Evolutionary conservation across 1,139 yeast genomes (phyloP).

Genomic region (Taiozyma sp.): DNA sequence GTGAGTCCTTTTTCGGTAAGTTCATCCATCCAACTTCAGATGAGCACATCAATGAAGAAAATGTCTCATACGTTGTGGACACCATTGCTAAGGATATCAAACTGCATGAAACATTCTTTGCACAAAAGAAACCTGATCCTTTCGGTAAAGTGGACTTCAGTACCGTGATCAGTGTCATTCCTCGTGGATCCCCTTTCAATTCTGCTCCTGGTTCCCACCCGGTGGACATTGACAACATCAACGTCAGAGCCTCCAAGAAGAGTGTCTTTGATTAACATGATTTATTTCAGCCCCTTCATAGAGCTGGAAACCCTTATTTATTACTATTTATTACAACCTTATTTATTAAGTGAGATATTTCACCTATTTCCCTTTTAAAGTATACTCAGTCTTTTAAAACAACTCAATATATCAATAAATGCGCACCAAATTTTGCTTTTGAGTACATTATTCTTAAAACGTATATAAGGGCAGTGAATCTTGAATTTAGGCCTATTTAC

Average conservation of each 20-base stretch:
- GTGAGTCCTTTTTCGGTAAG: conserved; percentile 3
- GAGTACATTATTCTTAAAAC: background rate
- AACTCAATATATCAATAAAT: background rate
- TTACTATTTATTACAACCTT: background rate
- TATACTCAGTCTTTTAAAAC: background rate
- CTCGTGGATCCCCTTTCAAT: conserved; percentile 19
- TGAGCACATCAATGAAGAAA: conserved; percentile 1
- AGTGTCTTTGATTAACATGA: conserved; percentile 14
- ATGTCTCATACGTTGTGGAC: conserved; percentile 1
- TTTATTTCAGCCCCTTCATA: background rate
- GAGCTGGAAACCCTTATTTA: background rate
- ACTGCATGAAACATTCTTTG: conserved; percentile 10
- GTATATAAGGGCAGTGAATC: too few relatives aligned
- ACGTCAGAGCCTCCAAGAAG: conserved; percentile 17
- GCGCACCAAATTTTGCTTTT: background rate
- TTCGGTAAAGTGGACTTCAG: conserved; percentile 11
- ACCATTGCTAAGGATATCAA: conserved; percentile 3
- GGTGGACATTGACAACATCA: conserved; percentile 12
- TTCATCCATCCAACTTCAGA: conserved; percentile 3
- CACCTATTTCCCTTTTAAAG: too few relatives aligned
- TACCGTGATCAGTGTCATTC: conserved; percentile 18
- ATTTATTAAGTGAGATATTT: background rate
- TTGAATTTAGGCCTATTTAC: too few relatives aligned
- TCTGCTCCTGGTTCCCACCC: conserved; percentile 14
- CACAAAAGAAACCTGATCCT: conserved; percentile 3